Percentiles rank a stretch among this genome's conserved stretches.
phyloP scores from a whole-genome alignment of 495 filamentous ascomycete genomes.

The Parachaetomium inaequale region DNA sequence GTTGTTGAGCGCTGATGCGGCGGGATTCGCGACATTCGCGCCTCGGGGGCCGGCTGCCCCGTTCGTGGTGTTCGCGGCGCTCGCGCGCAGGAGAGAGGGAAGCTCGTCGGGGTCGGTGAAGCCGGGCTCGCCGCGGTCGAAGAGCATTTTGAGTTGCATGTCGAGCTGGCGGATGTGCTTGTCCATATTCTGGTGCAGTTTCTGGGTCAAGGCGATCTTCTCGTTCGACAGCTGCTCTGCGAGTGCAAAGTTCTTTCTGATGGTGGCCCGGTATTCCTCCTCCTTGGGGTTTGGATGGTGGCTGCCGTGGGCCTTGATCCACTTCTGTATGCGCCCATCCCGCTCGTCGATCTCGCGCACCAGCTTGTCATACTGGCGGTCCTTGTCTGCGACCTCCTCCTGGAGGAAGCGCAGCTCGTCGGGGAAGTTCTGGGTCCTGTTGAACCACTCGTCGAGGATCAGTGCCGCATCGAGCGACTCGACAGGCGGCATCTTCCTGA shows the following conservation, averaged over 20 bases:
- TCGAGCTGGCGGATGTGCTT: slow-evolving; percentile 87
- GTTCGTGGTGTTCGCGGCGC: slow-evolving; percentile 45
- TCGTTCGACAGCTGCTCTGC: slow-evolving; percentile 77
- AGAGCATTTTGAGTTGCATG: slow-evolving; percentile 75
- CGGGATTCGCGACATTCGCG: slow-evolving; percentile 39
- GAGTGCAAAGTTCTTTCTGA: slow-evolving; percentile 66
- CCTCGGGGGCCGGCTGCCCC: slow-evolving; percentile 38
- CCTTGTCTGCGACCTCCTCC: slow-evolving; percentile 92
- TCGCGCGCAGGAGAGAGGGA: slow-evolving; percentile 70
- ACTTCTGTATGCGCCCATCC: slow-evolving; percentile 83
- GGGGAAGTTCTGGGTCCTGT: slow-evolving; percentile 81
- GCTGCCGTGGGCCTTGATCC: slow-evolving; percentile 80
- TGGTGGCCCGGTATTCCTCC: slow-evolving; percentile 63
- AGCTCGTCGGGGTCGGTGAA: slow-evolving; percentile 74
- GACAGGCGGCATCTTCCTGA: slow-evolving; percentile 50
- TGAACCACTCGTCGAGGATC: slow-evolving; percentile 89
- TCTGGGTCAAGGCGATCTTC: slow-evolving; percentile 76
- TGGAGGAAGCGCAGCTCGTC: slow-evolving; percentile 88
- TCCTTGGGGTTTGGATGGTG: slow-evolving; percentile 83
- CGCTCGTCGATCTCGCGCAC: slow-evolving; percentile 67
- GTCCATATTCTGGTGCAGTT: slow-evolving; percentile 74
- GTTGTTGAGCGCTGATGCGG: slow-evolving; percentile 45
- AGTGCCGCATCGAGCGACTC: slow-evolving; percentile 70
- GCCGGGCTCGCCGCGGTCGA: slow-evolving; percentile 66
- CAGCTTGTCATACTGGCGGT: slow-evolving; percentile 71